Conservation (phyloP, 768 basidiomycete genomes). For the Collybia sp. region DNA sequence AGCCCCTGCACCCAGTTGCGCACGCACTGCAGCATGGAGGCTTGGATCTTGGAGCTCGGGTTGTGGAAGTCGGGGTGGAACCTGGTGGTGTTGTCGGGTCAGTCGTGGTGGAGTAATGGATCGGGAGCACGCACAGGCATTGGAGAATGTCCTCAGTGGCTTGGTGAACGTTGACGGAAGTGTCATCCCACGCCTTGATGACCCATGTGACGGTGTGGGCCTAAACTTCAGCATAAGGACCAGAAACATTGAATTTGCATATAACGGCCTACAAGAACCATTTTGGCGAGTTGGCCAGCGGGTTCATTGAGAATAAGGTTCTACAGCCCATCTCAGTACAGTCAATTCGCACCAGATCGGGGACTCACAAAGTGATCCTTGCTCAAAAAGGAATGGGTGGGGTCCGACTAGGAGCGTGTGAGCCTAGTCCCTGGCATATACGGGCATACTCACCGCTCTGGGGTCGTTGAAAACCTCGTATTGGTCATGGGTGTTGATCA, state of each 20-base stretch:
- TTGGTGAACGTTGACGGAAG: constrained; percentile 48
- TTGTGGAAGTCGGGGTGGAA: constrained; percentile 86
- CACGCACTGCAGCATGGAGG: constrained; percentile 73
- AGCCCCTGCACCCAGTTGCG: constrained; percentile 53
- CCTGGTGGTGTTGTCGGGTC: constrained; percentile 24
- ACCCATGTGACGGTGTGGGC: constrained; percentile 64
- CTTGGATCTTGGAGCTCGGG: constrained; percentile 57
- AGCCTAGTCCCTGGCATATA: constrained; percentile 7
- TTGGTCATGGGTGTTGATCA: constrained; percentile 78
- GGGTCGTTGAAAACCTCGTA: constrained; percentile 88
- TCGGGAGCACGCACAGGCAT: constrained; percentile 48
- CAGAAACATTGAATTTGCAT: not conserved
- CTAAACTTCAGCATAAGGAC: constrained; percentile 21
- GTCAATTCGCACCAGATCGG: not conserved
- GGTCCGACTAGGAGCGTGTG: constrained; percentile 59
- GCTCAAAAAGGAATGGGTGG: constrained; percentile 84
- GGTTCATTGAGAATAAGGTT: constrained; percentile 81
- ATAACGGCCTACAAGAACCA: constrained; percentile 53
- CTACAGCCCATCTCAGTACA: constrained; percentile 26
- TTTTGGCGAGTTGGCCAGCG: constrained; percentile 68
- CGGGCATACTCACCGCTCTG: constrained; percentile 48
- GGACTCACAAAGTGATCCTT: constrained; percentile 79
- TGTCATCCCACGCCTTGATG: constrained; percentile 79
- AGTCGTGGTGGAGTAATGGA: not conserved
- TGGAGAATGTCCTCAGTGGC: constrained; percentile 60